phyloP scores from a whole-genome alignment of 1,284 basidiomycete species.

The Leccinum pachyderme region DNA sequence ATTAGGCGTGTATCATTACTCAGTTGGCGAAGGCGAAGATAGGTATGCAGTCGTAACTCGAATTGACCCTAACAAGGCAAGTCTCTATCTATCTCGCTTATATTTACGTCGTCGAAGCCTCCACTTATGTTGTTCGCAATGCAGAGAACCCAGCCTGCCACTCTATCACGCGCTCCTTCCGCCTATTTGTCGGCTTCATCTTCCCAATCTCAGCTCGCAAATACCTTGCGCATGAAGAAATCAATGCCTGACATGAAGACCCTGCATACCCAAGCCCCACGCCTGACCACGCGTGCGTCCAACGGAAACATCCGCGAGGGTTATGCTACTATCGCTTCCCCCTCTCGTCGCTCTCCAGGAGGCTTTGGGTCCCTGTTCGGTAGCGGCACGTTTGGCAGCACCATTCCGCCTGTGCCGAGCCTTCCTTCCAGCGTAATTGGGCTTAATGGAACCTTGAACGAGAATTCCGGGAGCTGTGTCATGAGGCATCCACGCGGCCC shows the following conservation, averaged over 20 bases:
- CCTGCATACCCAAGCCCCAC: slow-evolving; percentile 76
- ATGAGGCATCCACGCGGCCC: slow-evolving; percentile 80
- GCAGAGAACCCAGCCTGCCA: slow-evolving; percentile 48
- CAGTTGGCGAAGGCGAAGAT: slow-evolving; percentile 90
- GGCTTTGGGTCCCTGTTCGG: slow-evolving; percentile 69
- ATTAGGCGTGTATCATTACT: slow-evolving; percentile 92
- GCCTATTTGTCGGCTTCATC: slow-evolving; percentile 62
- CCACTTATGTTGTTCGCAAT: slow-evolving; percentile 20
- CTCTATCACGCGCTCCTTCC: slow-evolving; percentile 72
- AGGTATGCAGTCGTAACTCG: slow-evolving; percentile 91
- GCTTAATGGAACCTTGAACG: slow-evolving; percentile 40
- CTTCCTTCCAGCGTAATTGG: slow-evolving; percentile 58
- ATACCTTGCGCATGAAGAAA: slow-evolving; percentile 83
- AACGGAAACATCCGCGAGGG: slow-evolving; percentile 90
- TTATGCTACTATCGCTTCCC: slow-evolving; percentile 84
- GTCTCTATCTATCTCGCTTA: slow-evolving; percentile 29
- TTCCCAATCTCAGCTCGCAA: slow-evolving; percentile 45
- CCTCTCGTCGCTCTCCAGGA: slow-evolving; percentile 69
- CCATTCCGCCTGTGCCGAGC: slow-evolving; percentile 74
- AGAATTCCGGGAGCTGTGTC: slow-evolving; percentile 53
- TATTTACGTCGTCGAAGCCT: slow-evolving; percentile 13
- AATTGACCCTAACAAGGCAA: slow-evolving; percentile 73
- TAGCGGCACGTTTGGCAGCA: slow-evolving; percentile 38
- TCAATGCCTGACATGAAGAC: slow-evolving; percentile 94
- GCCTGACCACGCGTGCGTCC: slow-evolving; percentile 79